A percentile compares a stretch with the other conserved stretches of the same genome.
Conservation (phyloP, 345 rosid species). For the Cardiospermum halicacabum region DNA sequence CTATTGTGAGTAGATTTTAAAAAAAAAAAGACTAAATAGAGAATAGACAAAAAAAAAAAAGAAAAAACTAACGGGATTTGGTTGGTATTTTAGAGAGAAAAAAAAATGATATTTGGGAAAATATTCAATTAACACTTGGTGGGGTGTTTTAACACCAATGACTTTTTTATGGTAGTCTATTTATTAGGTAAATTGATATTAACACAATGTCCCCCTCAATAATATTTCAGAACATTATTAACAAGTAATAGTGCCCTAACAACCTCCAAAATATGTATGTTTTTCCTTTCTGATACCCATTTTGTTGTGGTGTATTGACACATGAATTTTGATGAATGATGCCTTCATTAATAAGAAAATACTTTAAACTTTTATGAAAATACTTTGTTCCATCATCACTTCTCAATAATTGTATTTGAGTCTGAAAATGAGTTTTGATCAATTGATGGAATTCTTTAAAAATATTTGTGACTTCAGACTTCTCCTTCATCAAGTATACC, state of each 20-base stretch:
- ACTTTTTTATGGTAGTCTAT: not conserved
- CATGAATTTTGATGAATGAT: too few relatives aligned
- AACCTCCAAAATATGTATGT: not conserved
- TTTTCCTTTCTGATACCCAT: not conserved
- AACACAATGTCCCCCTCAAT: not conserved
- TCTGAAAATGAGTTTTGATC: not conserved
- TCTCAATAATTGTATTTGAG: not conserved
- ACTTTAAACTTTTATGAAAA: not conserved
- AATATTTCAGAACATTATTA: not conserved
- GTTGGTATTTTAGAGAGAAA: not conserved
- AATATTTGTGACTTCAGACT: too few relatives aligned
- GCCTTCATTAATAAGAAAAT: not conserved
- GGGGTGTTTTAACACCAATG: not conserved
- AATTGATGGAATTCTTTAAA: not conserved
- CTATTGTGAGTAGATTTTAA: too few relatives aligned
- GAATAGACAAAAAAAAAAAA: too few relatives aligned
- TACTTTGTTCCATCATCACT: not conserved
- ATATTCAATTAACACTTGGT: not conserved
- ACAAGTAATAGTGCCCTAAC: not conserved
- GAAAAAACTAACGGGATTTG: too few relatives aligned
- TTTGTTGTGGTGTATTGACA: not conserved
- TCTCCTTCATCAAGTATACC: not conserved
- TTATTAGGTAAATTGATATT: not conserved
- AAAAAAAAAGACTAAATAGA: too few relatives aligned
- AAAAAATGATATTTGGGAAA: not conserved